Percentiles rank a stretch among this genome's conserved stretches.
These are phyloP conservation scores for Trichoderma arundinaceum DNA, from an alignment of 2,329 filamentous ascomycete genomes.

Conservation along the genomic window DNA sequence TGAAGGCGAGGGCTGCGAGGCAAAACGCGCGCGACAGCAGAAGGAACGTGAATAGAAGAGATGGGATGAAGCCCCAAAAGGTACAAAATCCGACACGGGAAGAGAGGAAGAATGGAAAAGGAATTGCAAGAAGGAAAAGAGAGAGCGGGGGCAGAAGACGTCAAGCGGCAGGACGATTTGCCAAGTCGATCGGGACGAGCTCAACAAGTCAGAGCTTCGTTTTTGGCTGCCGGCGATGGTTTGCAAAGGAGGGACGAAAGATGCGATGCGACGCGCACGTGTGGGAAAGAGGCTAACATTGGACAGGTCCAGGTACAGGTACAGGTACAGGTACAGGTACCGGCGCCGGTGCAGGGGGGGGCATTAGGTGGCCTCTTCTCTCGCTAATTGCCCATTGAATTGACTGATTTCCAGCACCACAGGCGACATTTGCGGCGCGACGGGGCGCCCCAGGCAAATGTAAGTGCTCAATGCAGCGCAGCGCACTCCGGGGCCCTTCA, in stretches of 20 bases:
- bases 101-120: background rate
- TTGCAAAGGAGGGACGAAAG: conserved; percentile 24
- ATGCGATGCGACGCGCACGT: conserved; percentile 27
- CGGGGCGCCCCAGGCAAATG: background rate
- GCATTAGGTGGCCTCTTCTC: conserved; percentile 4
- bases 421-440: too few species aligned
- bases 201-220: background rate
- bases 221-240: conserved; percentile 4
- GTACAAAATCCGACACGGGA: background rate
- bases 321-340: background rate
- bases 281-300: background rate
- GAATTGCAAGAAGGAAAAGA: conserved; percentile 4
- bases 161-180: conserved; percentile 11
- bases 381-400: background rate
- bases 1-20: background rate
- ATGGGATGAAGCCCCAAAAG: background rate
- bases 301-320: background rate
- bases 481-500: background rate
- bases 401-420: too few species aligned
- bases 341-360: background rate
- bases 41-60: conserved; percentile 11
- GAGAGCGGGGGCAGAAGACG: background rate
- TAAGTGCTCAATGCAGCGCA: conserved; percentile 10
- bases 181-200: conserved; percentile 11
- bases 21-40: conserved; percentile 2